Percentiles rank a stretch among this genome's conserved stretches.
Evolutionary conservation across 768 basidiomycete species (phyloP).

Genomic region (Amanita subjunquillea): DNA sequence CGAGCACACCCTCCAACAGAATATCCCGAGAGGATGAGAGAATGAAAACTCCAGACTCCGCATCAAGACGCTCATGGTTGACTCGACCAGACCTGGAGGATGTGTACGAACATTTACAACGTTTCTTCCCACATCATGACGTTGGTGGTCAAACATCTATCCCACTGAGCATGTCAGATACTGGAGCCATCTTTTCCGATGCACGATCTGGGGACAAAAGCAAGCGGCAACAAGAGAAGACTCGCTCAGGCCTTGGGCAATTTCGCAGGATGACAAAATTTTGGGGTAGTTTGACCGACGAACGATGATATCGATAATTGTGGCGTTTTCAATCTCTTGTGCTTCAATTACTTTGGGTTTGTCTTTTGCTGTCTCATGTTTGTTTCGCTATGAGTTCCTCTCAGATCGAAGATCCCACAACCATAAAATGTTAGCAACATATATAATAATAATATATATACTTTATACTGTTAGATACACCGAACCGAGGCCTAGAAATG

Average conservation of each 20-base stretch:
- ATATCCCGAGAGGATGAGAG: not conserved
- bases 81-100: constrained; percentile 65
- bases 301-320: constrained; percentile 18
- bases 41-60: not conserved
- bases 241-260: constrained; percentile 36
- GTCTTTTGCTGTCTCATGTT: not conserved
- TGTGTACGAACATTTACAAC: constrained; percentile 70
- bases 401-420: not conserved
- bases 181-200: not conserved
- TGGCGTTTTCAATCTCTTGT: not conserved
- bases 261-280: constrained; percentile 25
- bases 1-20: not conserved
- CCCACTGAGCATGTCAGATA: constrained; percentile 17
- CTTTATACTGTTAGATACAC: not conserved
- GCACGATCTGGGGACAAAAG: constrained; percentile 27
- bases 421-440: not conserved
- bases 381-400: not conserved
- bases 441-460: constrained; percentile 2
- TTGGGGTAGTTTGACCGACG: constrained; percentile 33
- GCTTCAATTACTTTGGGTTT: not conserved
- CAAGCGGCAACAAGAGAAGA: constrained; percentile 57
- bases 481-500: constrained; percentile 38
- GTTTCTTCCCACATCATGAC: constrained; percentile 84
- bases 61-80: constrained; percentile 2
- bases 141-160: constrained; percentile 72